Evolutionary conservation across 2,329 filamentous ascomycete species (phyloP), one percentile per base, ranked within the genome.

Genomic region (Septoria petroselini): DNA sequence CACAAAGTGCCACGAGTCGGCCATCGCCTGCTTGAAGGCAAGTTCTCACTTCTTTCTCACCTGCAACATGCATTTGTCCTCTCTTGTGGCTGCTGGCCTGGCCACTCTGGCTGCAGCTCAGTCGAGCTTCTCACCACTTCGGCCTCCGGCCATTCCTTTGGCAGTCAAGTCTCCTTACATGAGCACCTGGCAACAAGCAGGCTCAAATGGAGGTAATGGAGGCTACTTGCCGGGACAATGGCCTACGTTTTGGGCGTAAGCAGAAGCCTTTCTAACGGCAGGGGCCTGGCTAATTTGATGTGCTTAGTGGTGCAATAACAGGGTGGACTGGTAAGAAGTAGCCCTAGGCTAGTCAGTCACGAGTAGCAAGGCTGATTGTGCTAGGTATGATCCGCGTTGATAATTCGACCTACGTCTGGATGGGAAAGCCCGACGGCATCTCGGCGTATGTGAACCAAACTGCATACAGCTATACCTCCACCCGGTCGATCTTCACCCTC

Each of bases 91-190:
- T n/a, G 48, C 54, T 23, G 41, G 44, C 42, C 15, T 52, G 34
- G 54, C 52, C 48, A 19, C 41, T 41, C 21, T 57, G 41, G 52
- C 48, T 11, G 61, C 38, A 35, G 57, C 55, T 21, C 57, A 56
- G 39, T 55, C 54, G 6, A 80, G 73, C 2, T 87, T 85, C 62
- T 75, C 71, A 29, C 84, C 84, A 23, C 77, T 80, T 25, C 75
- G 82, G 2, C 83, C 84, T 37, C 85, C 84, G 14, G 77, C 84
- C 1, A 74, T 86, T 27, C 86, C 86, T n/a, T 69, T 91, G 30
- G 85, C 85, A 39, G 86, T 90, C 34, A 82, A 81, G 54, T 85
- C 82, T 11, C 86, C 86, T 0, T 91, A 90, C 58, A 68, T 90
- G 18, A 88, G 80, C 63, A 78, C 81, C 17, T 88, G 85, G 83